Base-by-base conservation (phyloP, 257 asterid genomes). In the Penstemon eatonii region DNA sequence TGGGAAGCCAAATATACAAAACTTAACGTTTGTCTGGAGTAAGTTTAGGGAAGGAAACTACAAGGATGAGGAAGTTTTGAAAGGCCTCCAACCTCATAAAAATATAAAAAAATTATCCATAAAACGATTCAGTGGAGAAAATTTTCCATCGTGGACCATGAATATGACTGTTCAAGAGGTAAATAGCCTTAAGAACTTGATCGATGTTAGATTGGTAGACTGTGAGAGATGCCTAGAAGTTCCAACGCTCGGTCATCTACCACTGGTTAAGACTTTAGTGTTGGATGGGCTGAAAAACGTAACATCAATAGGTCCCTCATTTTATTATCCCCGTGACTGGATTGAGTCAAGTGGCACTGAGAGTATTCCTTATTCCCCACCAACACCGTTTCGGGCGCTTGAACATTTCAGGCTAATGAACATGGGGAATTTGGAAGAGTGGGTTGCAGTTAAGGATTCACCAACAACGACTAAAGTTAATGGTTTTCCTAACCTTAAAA, bases 21-120 rank as follows among this genome's bases (percentile, higher is more conserved):
- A 71, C 40, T 69, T 77, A 73, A 65, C 37, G 55, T 18, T 43
- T 78, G 44, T 54, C 15, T 56, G 76, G 79, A 5, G 7, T 6
- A 3, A 18, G 8, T 5, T 4, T 0, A 3, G 18, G 44, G 8
- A 44, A 47, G 5, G 12, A 43, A 25, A 19, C 8, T 3, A 25
- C 33, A 58, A 65, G 15, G 51, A 58, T 53, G 75, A 25, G 2
- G 33, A 25, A 25, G 33, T 25, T 25, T 25, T 25, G 33, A 25
- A 25, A 25, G 33, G 33, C 15, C 76, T 75, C 19, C 25, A 47
- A 56, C 79, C 79, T 3, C 66, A 68, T 54, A 39, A 60, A 4
- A 6, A 50, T 51, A 12, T 65, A 33, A 47, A 69, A 25, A 6
- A 8, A 6, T 8, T 57, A 13, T 5, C 4, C 0, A 38, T 69